Evolutionary conservation across 2,329 filamentous ascomycete species (phyloP).

Genomic region (Emergomyces pasteurianus): DNA sequence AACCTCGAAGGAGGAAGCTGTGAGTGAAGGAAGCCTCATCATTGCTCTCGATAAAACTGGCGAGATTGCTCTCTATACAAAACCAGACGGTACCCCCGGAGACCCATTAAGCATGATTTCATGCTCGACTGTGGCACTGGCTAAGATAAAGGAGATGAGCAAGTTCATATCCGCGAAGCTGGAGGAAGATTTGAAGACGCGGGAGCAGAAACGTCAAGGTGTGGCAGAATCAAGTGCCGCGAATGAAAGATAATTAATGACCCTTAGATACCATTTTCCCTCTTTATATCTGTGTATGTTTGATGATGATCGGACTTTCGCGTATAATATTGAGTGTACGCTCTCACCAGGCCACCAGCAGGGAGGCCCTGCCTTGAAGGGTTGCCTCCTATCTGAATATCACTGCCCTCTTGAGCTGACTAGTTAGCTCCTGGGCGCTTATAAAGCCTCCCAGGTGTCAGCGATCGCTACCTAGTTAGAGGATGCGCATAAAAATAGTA

Average conservation of each 20-base stretch:
- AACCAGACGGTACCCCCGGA: conserved; percentile 72
- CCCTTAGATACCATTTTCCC: background rate
- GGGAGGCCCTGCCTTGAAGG: no score
- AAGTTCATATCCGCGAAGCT: conserved; percentile 60
- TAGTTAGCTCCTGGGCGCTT: background rate
- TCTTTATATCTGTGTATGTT: background rate
- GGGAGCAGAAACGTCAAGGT: conserved; percentile 50
- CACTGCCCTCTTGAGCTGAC: background rate
- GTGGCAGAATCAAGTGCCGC: conserved; percentile 72
- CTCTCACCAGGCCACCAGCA: no score
- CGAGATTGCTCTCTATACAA: conserved; percentile 83
- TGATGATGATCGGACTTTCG: background rate
- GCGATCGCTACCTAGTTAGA: background rate
- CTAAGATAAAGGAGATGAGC: conserved; percentile 71
- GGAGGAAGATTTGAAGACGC: conserved; percentile 58
- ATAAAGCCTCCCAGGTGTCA: background rate
- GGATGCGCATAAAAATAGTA: background rate
- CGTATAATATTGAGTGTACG: background rate
- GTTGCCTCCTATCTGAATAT: background rate
- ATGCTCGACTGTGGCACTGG: conserved; percentile 61
- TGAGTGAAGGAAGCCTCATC: conserved; percentile 55
- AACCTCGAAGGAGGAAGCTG: conserved; percentile 39
- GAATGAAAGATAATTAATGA: conserved; percentile 58
- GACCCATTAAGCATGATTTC: conserved; percentile 68
- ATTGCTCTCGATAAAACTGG: conserved; percentile 82